These are phyloP conservation scores for Vigna radiata DNA, from an alignment of 306 rosid species.

Conservation along the genomic window DNA sequence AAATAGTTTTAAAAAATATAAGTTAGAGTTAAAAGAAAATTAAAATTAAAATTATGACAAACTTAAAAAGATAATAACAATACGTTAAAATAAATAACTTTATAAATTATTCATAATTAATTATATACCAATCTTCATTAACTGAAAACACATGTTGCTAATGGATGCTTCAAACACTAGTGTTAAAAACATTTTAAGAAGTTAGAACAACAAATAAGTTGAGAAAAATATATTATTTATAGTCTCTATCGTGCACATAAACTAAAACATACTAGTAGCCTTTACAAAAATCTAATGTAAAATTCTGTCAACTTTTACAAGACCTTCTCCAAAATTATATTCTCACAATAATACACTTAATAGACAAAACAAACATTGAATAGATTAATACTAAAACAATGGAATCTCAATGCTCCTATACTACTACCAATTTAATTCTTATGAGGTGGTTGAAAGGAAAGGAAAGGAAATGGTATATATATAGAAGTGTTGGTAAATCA, in stretches of 20 bases:
- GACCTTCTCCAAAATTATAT: neutral
- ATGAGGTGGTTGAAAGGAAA: neutral
- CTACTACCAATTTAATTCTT: neutral
- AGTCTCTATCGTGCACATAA: neutral
- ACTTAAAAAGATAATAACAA: too few species aligned
- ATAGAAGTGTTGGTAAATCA: neutral
- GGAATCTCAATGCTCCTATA: neutral
- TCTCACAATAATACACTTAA: neutral
- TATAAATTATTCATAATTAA: too few species aligned
- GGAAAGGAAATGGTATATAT: neutral
- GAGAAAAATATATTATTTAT: neutral
- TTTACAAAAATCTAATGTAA: neutral
- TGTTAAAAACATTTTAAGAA: neutral
- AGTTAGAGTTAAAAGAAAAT: too few species aligned
- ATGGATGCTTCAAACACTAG: neutral
- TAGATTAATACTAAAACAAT: neutral
- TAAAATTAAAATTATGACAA: too few species aligned
- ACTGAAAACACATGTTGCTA: neutral
- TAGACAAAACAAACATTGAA: neutral
- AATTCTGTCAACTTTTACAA: neutral
- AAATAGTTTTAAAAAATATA: too few species aligned
- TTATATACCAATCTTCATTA: too few species aligned
- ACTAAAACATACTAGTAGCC: neutral
- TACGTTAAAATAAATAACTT: too few species aligned
- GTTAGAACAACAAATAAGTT: neutral